Base-by-base conservation (phyloP, 805 yeast genomes). In the Osmozyma mogii region DNA sequence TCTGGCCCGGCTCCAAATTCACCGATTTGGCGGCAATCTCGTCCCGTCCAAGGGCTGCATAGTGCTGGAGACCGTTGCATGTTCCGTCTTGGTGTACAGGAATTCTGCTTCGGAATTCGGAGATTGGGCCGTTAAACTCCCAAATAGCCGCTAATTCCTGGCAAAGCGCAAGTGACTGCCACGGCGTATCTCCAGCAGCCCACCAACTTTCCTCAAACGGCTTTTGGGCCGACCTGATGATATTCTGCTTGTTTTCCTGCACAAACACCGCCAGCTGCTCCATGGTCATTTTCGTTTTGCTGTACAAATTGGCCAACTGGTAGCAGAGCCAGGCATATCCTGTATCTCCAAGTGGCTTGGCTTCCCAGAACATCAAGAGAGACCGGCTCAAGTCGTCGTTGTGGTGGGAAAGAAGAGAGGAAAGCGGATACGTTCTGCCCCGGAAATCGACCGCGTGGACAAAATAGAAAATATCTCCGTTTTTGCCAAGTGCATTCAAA, bases 21-120 rank as follows among this genome's bases (percentile, higher is more conserved):
- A 64, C 70, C 1, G 68, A 57, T n/a, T 26, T 28, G 0, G 59
- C 68, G 2, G 67, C 69, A 9, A 40, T 47, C 12, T 24, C 18
- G 35, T 64, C 69, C 0, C 48, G 47, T 3, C 66, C 61, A 11
- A 64, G 41, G 1, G 68, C 69, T 5, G 70, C 62, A 41, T 63
- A 64, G 36, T 64, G 70, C 41, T 64, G 70, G 21, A 64, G 50
- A 3, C 70, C 70, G 38, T 64, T 64, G 32, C 70, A 64, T 0
- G 68, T 57, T 0, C 70, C 70, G 41, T 64, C 70, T 35, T 55
- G 62, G 29, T 61, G 67, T 6, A 64, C 48, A 0, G 68, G 61
- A 12, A 61, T 45, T 21, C 67, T 38, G 17, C 55, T 43, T 11
- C 26, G 26, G 25, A 38, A 63, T 0, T 45, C 34, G 17, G 45